Evolutionary conservation across 208 protist species (phyloP).

Genomic region (Crithidia expoeki): DNA sequence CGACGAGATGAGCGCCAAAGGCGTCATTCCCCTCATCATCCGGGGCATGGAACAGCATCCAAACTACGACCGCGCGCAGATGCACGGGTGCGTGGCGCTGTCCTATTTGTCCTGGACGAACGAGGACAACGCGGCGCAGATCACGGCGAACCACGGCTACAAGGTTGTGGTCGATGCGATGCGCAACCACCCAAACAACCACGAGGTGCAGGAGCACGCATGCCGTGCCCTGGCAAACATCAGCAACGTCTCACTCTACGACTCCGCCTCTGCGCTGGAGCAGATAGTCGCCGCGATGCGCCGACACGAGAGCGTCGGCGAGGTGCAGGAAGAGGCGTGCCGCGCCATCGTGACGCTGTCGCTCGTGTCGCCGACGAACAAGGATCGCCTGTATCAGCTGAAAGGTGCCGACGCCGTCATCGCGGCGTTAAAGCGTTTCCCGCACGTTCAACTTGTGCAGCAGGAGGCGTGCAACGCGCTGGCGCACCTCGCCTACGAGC

Average conservation of each 20-base stretch:
- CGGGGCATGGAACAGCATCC: conserved; percentile 86
- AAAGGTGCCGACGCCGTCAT: conserved; percentile 72
- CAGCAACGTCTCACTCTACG: conserved; percentile 59
- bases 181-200: conserved; percentile 83
- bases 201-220: conserved; percentile 92
- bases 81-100: conserved; percentile 91
- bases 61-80: conserved; percentile 86
- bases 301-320: conserved; percentile 67
- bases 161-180: conserved; percentile 87
- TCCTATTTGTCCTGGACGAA: conserved; percentile 93
- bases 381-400: conserved; percentile 83
- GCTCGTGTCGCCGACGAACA: conserved; percentile 81
- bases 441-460: conserved; percentile 76
- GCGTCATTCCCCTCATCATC: conserved; percentile 87
- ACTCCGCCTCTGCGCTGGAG: conserved; percentile 68
- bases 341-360: conserved; percentile 90
- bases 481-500: conserved; percentile 92
- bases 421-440: conserved; percentile 79
- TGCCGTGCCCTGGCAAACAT: conserved; percentile 90
- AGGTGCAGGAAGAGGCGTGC: conserved; percentile 92
- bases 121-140: conserved; percentile 80
- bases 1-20: conserved; percentile 84
- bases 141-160: conserved; percentile 81
- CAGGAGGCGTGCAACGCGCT: conserved; percentile 93
- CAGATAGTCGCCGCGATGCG: conserved; percentile 87